These are phyloP conservation scores for Aplosporella prunicola DNA, from an alignment of 2,329 filamentous ascomycete genomes.

Conservation along the genomic window DNA sequence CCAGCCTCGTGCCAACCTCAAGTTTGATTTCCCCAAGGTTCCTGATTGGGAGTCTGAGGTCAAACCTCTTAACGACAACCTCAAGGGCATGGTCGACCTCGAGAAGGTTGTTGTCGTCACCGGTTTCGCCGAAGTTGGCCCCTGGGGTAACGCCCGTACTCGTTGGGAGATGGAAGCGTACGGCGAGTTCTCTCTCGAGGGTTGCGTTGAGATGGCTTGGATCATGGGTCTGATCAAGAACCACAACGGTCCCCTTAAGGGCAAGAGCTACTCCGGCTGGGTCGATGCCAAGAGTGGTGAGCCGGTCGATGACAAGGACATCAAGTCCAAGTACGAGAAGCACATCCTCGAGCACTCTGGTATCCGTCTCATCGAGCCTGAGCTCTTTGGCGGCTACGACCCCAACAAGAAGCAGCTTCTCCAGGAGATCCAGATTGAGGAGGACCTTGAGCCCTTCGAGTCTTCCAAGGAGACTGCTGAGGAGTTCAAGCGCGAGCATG, in stretches of 20 bases:
- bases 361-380: conserved; percentile 94
- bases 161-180: conserved; percentile 99
- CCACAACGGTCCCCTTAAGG: conserved; percentile 92
- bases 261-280: conserved; percentile 93
- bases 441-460: conserved; percentile 95
- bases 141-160: conserved; percentile 97
- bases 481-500: conserved; percentile 94
- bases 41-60: conserved; percentile 90
- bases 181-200: conserved; percentile 93
- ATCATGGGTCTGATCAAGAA: conserved; percentile 99
- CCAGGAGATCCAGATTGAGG: conserved; percentile 94
- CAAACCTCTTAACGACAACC: conserved; percentile 73
- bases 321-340: conserved; percentile 97
- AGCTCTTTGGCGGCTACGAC: conserved; percentile 93
- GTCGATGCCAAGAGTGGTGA: conserved; percentile 90
- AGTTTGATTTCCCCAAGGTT: conserved; percentile 85
- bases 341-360: conserved; percentile 91
- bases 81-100: conserved; percentile 97
- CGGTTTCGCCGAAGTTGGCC: conserved; percentile 89
- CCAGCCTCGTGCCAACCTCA: conserved; percentile 92
- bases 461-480: conserved; percentile 93
- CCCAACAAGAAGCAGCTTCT: conserved; percentile 98
- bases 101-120: conserved; percentile 97
- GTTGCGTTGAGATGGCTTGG: conserved; percentile 99
- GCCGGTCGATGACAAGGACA: conserved; percentile 93